phyloP scores from a whole-genome alignment of 2,329 filamentous ascomycete species.

The Aspergillus sp. region DNA sequence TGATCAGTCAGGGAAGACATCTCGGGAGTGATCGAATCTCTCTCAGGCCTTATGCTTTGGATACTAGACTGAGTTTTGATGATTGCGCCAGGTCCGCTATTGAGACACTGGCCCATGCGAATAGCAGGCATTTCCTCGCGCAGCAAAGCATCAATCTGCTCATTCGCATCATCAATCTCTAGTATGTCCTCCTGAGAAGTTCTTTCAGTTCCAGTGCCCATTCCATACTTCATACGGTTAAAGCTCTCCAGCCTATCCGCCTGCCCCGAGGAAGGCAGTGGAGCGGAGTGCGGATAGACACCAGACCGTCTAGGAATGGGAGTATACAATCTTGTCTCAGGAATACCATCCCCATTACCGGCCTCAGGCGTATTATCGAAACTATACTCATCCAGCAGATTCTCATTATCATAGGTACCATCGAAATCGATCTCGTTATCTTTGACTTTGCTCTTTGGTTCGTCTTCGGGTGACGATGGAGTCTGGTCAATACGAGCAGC shows the following conservation, averaged over 20 bases:
- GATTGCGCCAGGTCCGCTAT: slow-evolving; percentile 8
- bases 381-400: too few species aligned
- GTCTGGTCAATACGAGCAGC: too few species aligned
- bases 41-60: slow-evolving; percentile 8
- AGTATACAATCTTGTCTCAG: slow-evolving; percentile 10
- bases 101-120: slow-evolving; percentile 9
- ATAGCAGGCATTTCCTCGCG: neutral
- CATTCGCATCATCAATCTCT: neutral
- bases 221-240: too few species aligned
- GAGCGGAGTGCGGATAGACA: slow-evolving; percentile 10
- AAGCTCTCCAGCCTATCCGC: too few species aligned
- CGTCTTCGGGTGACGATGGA: too few species aligned
- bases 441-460: neutral
- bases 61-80: slow-evolving; percentile 6
- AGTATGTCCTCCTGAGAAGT: neutral
- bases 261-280: neutral
- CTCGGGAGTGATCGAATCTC: neutral
- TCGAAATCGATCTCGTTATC: neutral
- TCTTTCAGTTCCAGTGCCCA: too few species aligned
- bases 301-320: slow-evolving; percentile 7
- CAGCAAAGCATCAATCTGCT: neutral
- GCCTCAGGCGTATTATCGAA: neutral
- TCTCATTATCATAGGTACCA: too few species aligned
- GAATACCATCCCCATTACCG: neutral
- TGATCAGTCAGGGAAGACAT: neutral